Base-by-base conservation (phyloP, 1,284 basidiomycete species). In the Ustilago xerochloae region DNA sequence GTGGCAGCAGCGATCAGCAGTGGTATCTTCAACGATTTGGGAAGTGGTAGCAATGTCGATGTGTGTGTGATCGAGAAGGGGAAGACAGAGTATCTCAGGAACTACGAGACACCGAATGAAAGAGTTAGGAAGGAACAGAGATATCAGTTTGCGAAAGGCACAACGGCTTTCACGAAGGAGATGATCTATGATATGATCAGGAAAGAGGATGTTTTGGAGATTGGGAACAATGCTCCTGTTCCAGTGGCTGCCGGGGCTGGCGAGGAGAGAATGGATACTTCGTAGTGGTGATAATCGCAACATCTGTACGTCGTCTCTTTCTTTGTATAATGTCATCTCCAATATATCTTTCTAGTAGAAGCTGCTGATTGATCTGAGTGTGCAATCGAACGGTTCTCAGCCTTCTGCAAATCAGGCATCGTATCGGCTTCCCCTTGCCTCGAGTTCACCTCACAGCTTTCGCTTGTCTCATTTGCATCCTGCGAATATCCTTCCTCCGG, bases 11-110 rank as follows among this genome's bases (percentile, higher is more conserved):
- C 97, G 29, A 91, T 99, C 81, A 91, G 91, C 47, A 92, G 93
- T 1, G 97, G 97, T 89, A 96, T 99, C 84, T 99, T 97, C 88
- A 99, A 99, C 87, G 97, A 99, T 87, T 89, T 99, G 39, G 97
- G 97, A 9, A 97, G 94, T 0, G 97, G 97, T 53, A 94, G 92
- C 20, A 99, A 99, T 84, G 91, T 99, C 78, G 97, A 99, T 85
- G 95, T 95, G 0, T 96, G 94, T 84, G 89, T 99, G 65, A 97
- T 99, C 60, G 78, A 79, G 24, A 80, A 83, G 47, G 50, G 65
- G n/a, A 65, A 67, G 48, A 82, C 83, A 0, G 78, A 84, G 50
- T 78, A 78, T 48, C 58, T 81, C 41, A 60, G 83, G 38, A 82
- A 83, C 61, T 81, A 81, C 68, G 72, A 70, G 9, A 82, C 67